Conservation (phyloP, 345 rosid species). For the Eucalyptus grandis region DNA sequence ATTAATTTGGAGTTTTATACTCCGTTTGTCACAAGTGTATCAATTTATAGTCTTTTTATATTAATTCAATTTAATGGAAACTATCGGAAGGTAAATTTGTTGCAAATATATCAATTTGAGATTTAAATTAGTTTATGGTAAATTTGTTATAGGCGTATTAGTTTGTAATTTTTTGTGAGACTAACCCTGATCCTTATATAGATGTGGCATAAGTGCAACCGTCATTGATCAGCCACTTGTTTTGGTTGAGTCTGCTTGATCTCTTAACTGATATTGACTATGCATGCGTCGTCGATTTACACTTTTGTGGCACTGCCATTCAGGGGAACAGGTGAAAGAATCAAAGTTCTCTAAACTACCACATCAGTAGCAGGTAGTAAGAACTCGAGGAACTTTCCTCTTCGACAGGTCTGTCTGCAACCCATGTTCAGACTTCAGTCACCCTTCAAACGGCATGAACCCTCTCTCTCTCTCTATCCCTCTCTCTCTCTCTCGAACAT, state of each 20-base stretch:
- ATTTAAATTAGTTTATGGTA: no score
- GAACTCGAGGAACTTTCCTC: neutral
- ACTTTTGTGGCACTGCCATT: neutral
- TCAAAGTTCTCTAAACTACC: neutral
- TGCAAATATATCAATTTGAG: no score
- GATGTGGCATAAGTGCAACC: neutral
- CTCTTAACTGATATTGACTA: neutral
- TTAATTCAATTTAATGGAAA: no score
- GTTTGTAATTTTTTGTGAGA: no score
- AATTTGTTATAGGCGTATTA: fast-evolving
- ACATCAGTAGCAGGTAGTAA: neutral
- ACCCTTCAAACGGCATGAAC: neutral
- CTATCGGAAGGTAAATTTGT: fast-evolving
- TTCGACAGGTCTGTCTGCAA: neutral
- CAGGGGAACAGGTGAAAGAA: neutral
- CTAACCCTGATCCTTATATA: neutral
- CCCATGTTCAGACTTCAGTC: neutral
- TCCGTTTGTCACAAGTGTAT: no score
- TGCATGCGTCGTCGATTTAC: neutral
- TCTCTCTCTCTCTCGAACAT: neutral
- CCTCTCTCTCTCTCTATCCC: neutral
- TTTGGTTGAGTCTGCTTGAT: neutral
- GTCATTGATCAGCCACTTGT: neutral
- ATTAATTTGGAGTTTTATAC: no score
- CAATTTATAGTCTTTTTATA: no score